These are phyloP conservation scores for Boletus sp. DNA, from an alignment of 768 basidiomycete species.

Conservation along the genomic window DNA sequence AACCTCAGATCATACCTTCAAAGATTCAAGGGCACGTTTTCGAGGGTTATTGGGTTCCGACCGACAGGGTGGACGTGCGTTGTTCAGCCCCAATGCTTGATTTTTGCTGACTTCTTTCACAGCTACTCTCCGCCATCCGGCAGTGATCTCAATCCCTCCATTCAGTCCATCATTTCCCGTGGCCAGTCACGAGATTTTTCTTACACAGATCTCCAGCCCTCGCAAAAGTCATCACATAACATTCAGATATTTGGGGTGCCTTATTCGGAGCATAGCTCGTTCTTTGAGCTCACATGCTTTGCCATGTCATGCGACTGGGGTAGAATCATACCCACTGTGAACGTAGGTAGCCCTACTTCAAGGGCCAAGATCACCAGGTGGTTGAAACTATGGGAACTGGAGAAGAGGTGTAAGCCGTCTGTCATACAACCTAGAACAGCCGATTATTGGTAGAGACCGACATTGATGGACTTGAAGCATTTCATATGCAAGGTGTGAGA, in stretches of 20 bases:
- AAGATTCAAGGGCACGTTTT: slow-evolving; percentile 68
- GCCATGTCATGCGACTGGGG: slow-evolving; percentile 83
- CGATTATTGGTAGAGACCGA: slow-evolving; percentile 44
- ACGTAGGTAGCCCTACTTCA: slow-evolving; percentile 69
- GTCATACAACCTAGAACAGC: slow-evolving; percentile 36
- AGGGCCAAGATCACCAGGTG: slow-evolving; percentile 86
- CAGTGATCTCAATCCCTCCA: slow-evolving; percentile 56
- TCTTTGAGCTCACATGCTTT: slow-evolving; percentile 94
- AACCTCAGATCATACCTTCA: slow-evolving; percentile 73
- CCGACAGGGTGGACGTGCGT: slow-evolving; percentile 97
- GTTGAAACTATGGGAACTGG: slow-evolving; percentile 86
- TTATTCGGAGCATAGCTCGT: slow-evolving; percentile 96
- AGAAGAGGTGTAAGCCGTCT: slow-evolving; percentile 53
- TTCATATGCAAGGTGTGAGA: not conserved
- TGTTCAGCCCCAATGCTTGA: not conserved
- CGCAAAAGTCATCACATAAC: slow-evolving; percentile 64
- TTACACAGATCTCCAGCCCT: slow-evolving; percentile 60
- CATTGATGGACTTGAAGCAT: no score
- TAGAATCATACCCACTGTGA: slow-evolving; percentile 94
- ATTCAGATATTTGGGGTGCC: slow-evolving; percentile 79
- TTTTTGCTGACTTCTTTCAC: slow-evolving; percentile 3
- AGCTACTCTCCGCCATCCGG: slow-evolving; percentile 70
- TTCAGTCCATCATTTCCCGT: slow-evolving; percentile 64
- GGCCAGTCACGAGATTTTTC: slow-evolving; percentile 69
- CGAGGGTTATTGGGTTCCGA: slow-evolving; percentile 73